Conservation (phyloP, 768 basidiomycete genomes). For the Kwoniella botswanensis region DNA sequence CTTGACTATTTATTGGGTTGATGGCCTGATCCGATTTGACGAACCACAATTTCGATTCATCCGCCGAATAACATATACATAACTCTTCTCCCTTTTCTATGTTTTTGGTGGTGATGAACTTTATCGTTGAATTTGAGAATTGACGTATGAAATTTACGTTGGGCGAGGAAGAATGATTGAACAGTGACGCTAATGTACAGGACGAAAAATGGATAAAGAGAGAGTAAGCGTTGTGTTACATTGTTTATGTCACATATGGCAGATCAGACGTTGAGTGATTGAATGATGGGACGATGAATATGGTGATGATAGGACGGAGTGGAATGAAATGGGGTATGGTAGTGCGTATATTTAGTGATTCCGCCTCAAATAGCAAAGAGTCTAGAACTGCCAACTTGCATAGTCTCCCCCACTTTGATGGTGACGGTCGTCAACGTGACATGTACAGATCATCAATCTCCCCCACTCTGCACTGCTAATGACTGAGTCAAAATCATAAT, state of each 20-base stretch:
- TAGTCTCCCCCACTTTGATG: conserved; percentile 6
- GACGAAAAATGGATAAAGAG: neutral
- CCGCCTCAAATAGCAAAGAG: neutral
- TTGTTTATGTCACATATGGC: neutral
- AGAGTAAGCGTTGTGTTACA: neutral
- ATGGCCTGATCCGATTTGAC: conserved; percentile 15
- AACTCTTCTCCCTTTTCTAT: conserved; percentile 52
- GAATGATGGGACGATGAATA: neutral
- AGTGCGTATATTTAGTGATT: neutral
- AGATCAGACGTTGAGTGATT: neutral
- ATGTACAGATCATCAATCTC: neutral
- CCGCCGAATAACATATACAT: conserved; percentile 55
- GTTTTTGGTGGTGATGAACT: conserved; percentile 41
- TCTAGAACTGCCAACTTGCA: neutral
- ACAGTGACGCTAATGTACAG: conserved; percentile 40
- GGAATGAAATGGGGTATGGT: neutral
- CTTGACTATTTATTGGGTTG: neutral
- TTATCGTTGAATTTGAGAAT: conserved; percentile 38
- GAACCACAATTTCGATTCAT: conserved; percentile 57
- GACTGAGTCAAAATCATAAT: too few relatives aligned
- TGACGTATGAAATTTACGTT: conserved; percentile 57
- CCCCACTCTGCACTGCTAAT: neutral
- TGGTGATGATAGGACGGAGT: neutral
- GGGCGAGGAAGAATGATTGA: conserved; percentile 56
- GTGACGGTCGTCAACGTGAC: conserved; percentile 1